These are phyloP conservation scores for Pseudozyma sp. DNA, from an alignment of 1,284 basidiomycete genomes.

Conservation along the genomic window DNA sequence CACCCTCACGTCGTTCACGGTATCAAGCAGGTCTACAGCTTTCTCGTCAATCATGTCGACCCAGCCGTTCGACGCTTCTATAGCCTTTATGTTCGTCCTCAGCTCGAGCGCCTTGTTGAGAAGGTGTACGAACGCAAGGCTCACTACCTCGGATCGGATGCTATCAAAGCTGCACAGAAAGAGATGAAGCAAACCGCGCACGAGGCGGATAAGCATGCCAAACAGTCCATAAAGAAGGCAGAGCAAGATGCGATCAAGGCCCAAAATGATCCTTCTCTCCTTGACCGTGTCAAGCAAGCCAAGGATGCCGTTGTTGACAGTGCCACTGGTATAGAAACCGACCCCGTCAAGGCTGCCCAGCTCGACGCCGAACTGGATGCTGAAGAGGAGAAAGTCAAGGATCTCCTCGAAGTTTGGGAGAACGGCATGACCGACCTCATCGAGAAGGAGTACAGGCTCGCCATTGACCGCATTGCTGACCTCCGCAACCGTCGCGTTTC, in stretches of 20 bases:
- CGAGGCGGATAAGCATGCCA: conserved; percentile 38
- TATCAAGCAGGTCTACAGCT: conserved; percentile 49
- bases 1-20: conserved; percentile 57
- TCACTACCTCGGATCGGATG: conserved; percentile 48
- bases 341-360: conserved; percentile 48
- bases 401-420: conserved; percentile 62
- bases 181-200: conserved; percentile 39
- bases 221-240: conserved; percentile 47
- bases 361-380: conserved; percentile 62
- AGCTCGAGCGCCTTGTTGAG: conserved; percentile 52
- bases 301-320: conserved; percentile 43
- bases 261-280: conserved; percentile 46
- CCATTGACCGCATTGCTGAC: conserved; percentile 53
- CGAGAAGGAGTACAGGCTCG: conserved; percentile 55
- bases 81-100: conserved; percentile 59
- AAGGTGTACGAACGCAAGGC: conserved; percentile 59
- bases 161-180: conserved; percentile 45
- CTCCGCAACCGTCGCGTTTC: conserved; percentile 46
- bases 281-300: conserved; percentile 56
- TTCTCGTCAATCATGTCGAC: conserved; percentile 56
- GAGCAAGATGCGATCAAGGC: conserved; percentile 50
- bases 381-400: conserved; percentile 50
- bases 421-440: conserved; percentile 53
- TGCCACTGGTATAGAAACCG: conserved; percentile 31
- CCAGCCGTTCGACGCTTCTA: conserved; percentile 54